Conservation (phyloP, 2,329 filamentous ascomycete species). For the Tolypocladium cylindrosporum region DNA sequence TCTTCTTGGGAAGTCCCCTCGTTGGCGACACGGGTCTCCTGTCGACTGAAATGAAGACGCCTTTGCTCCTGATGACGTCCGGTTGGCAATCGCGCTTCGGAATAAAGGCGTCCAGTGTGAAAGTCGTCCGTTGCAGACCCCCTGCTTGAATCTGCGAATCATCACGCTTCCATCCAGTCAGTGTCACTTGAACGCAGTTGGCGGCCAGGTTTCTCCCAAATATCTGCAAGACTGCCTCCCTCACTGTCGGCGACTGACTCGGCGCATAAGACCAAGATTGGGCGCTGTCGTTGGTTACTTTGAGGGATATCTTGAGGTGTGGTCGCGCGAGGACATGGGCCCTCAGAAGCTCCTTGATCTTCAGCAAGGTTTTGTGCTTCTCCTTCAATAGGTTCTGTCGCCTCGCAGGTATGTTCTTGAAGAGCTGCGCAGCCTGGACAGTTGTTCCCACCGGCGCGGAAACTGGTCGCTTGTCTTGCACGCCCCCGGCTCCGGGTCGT, state of each 20-base stretch:
- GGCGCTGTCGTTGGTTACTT: conserved; percentile 42
- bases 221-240: conserved; percentile 52
- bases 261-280: conserved; percentile 54
- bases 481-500: conserved; percentile 19
- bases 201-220: conserved; percentile 46
- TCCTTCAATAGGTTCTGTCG: conserved; percentile 47
- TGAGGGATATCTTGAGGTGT: conserved; percentile 49
- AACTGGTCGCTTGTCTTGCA: conserved; percentile 17
- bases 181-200: conserved; percentile 37
- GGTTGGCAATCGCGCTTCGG: conserved; percentile 38
- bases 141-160: not conserved
- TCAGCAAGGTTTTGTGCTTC: conserved; percentile 43
- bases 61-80: conserved; percentile 31
- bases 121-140: not conserved
- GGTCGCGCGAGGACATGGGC: conserved; percentile 59
- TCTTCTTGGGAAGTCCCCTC: conserved; percentile 48
- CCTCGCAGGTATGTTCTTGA: conserved; percentile 53
- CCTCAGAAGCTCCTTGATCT: conserved; percentile 50
- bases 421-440: conserved; percentile 49
- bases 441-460: conserved; percentile 60
- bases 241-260: conserved; percentile 32
- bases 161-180: conserved; percentile 10
- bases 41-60: conserved; percentile 58
- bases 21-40: conserved; percentile 49
- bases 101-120: conserved; percentile 47